phyloP scores from a whole-genome alignment of 2,329 filamentous ascomycete genomes.

The Fusarium anguioides region DNA sequence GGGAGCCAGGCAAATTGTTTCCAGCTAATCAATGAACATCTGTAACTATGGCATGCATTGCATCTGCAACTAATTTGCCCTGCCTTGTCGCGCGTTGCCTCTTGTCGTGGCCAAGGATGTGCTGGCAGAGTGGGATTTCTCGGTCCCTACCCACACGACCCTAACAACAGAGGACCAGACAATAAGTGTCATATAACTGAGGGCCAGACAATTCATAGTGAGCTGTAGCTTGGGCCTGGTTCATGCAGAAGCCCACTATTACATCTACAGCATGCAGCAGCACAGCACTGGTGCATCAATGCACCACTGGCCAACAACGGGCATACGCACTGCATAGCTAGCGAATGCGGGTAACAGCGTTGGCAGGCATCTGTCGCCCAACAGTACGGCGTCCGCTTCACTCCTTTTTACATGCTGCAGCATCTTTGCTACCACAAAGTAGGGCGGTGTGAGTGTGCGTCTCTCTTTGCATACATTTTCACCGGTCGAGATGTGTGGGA shows the following conservation, averaged over 20 bases:
- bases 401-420: conserved; percentile 38
- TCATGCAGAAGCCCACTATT: conserved; percentile 46
- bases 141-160: conserved; percentile 15
- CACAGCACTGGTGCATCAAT: conserved; percentile 42
- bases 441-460: conserved; percentile 43
- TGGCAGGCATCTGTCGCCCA: conserved; percentile 42
- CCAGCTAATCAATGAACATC: conserved; percentile 44
- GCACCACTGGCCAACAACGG: conserved; percentile 35
- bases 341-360: conserved; percentile 35
- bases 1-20: conserved; percentile 20
- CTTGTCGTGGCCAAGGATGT: conserved; percentile 38
- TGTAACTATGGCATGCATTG: conserved; percentile 50
- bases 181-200: conserved; percentile 21
- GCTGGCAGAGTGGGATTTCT: conserved; percentile 37
- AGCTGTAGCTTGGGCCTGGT: conserved; percentile 41
- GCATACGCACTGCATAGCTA: conserved; percentile 36
- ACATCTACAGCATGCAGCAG: conserved; percentile 43
- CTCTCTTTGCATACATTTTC: conserved; percentile 36
- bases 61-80: conserved; percentile 47
- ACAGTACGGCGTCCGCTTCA: conserved; percentile 43
- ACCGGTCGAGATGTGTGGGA: conserved; percentile 38
- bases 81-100: conserved; percentile 36
- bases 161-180: conserved; percentile 21
- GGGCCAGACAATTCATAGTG: conserved; percentile 26
- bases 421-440: conserved; percentile 33